Base-by-base conservation (phyloP, 2,329 filamentous ascomycete genomes). In the Sarocladium oryzae region DNA sequence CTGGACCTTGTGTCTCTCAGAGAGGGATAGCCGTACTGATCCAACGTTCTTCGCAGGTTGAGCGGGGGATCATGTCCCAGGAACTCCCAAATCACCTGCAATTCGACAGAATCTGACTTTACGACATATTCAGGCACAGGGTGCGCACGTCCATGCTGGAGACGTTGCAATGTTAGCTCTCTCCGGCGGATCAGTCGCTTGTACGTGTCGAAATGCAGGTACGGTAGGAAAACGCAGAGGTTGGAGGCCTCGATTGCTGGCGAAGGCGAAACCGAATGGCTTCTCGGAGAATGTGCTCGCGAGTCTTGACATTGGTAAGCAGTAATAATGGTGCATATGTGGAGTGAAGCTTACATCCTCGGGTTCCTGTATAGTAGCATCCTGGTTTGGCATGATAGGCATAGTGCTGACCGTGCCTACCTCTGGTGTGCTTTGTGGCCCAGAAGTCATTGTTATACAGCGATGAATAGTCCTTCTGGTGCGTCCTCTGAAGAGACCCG, bases 131-230 rank as follows among this genome's bases (percentile, higher is more conserved):
- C 65, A 0, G 80, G 80, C 0, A 84, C 75, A 0, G 82, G 82
- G 1, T 75, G 70, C 0, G 77, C 72, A 26, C 80, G 68, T 2
- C 79, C 79, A 51, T 82, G 78, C 1, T 63, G 62, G 23, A 80
- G 61, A 5, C 82, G 71, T 16, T 75, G 66, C 15, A 71, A 63
- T 24, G 85, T 76, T 2, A 84, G 65, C 30, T 76, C 73, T 0
- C 81, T 76, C 1, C 82, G 74, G 33, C 72, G 70, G 9, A 84
- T 68, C 2, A 85, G 67, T 43, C 76, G 75, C 52, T 73, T 70
- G 59, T 85, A 85, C 0, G 78, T 82, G 56, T 85, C 82, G 60
- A 82, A 85, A 55, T 85, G 81, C 0, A 85, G 72, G 57, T 84
- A 82, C 0, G 79, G 79, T 1, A 82, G 62, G 52, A 78, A 80